Evolutionary conservation across 306 rosid genomes (phyloP), one percentile per base, ranked within the genome.

Genomic region (Astragalus glycyphyllos): DNA sequence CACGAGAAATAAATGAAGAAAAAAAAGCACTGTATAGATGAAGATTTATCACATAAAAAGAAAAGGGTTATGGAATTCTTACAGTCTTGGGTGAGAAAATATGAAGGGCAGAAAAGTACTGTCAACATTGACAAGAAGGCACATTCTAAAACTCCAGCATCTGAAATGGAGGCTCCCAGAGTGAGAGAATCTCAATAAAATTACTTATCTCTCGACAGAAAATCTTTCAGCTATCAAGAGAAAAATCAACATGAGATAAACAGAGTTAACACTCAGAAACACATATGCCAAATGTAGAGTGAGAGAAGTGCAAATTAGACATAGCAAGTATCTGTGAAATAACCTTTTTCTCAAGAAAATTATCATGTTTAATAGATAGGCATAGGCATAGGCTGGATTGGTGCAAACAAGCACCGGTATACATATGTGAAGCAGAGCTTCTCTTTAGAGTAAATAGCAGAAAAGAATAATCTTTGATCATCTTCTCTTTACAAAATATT

Each of bases 361-460:
- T 60, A 35, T 37, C 55, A 49, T 20, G 59, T 68, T 50, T 29
- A 32, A 70, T 46, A 45, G 71, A 56, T 34, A 54, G n/a, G n/a
- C n/a, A n/a, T n/a, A n/a, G n/a, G n/a, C n/a, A n/a, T n/a, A n/a
- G 11, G 61, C 13, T 55, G 55, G 26, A 32, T 76, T 58, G 17
- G 62, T 68, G 55, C 42, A 62, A 58, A 68, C 47, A 58, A 37
- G 23, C 48, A 55, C 49, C 45, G 41, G 54, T 56, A 69, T 69
- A 49, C 58, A 75, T 31, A 38, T 70, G 41, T 58, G 48, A 61
- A 51, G 35, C 47, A 11, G 42, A 16, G 45, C 45, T 62, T 48
- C 80, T 53, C 37, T 55, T 26, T 32, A 64, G 37, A 61, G 58
- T 4, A 68, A 37, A 63, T 41, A 41, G 58, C 29, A 41, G 2